These are phyloP conservation scores for Yarrowia yakushimensis DNA, from an alignment of 805 yeast species.

Conservation along the genomic window DNA sequence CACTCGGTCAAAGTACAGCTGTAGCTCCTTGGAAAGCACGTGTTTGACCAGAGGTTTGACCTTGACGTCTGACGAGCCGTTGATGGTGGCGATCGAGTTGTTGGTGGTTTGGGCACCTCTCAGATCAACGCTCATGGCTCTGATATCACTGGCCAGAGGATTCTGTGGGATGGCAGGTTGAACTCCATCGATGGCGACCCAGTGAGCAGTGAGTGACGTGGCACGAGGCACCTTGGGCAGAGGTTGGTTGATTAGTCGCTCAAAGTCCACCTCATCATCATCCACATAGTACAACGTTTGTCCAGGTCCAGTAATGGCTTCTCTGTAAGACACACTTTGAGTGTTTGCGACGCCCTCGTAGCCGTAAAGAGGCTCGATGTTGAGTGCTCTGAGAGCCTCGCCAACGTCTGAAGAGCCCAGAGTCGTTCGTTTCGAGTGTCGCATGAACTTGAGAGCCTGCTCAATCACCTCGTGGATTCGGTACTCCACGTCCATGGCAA, in stretches of 20 bases:
- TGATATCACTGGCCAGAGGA: conserved; percentile 73
- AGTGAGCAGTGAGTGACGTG: conserved; percentile 83
- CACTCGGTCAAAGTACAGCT: conserved; percentile 87
- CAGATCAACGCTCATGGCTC: conserved; percentile 67
- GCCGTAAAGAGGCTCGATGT: conserved; percentile 92
- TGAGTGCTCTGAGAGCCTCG: conserved; percentile 75
- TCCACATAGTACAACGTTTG: conserved; percentile 90
- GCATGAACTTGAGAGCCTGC: conserved; percentile 93
- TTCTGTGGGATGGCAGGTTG: conserved; percentile 98
- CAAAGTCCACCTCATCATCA: conserved; percentile 90
- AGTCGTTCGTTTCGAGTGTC: conserved; percentile 83
- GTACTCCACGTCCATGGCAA: conserved; percentile 99
- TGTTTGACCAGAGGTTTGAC: conserved; percentile 87
- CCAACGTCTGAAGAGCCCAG: conserved; percentile 78
- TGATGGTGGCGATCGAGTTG: conserved; percentile 48
- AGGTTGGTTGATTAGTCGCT: conserved; percentile 87
- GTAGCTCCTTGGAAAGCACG: conserved; percentile 89
- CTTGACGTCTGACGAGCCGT: conserved; percentile 52
- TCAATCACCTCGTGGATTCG: conserved; percentile 92
- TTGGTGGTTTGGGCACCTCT: conserved; percentile 75
- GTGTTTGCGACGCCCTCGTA: conserved; percentile 53
- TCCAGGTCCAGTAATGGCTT: conserved; percentile 86
- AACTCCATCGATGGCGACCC: conserved; percentile 98
- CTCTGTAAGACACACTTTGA: conserved; percentile 49
- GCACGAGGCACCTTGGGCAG: conserved; percentile 92